A percentile compares a stretch with the other conserved stretches of the same genome.
These are phyloP conservation scores for Peniophora sp. DNA, from an alignment of 1,284 basidiomycete genomes.

Conservation along the genomic window DNA sequence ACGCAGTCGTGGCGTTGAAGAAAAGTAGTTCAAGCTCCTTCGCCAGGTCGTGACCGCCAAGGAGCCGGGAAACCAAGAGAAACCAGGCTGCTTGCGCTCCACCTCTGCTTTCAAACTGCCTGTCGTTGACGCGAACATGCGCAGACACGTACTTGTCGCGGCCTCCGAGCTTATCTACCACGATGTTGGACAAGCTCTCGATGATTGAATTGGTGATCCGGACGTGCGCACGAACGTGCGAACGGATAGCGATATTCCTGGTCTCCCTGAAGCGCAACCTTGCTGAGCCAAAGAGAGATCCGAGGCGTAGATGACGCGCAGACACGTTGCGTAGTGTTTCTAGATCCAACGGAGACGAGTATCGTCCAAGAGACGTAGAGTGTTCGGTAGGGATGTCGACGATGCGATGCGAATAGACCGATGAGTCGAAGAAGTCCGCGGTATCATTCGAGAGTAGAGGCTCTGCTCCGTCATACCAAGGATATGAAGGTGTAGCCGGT, in stretches of 20 bases:
- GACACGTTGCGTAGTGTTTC: constrained; percentile 8
- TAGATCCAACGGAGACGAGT: constrained; percentile 2
- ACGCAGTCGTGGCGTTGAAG: background rate
- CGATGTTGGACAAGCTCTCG: constrained; percentile 27
- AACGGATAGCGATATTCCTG: constrained; percentile 32
- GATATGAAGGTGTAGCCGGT: constrained; percentile 38
- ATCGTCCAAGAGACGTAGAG: constrained; percentile 37
- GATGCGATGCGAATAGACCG: constrained; percentile 59
- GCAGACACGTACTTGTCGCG: constrained; percentile 42
- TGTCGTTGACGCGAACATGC: constrained; percentile 64
- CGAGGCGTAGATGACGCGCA: constrained; percentile 50
- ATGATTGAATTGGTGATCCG: constrained; percentile 42
- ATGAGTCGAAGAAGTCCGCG: constrained; percentile 40
- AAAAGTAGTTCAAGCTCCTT: no score
- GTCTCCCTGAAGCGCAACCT: constrained; percentile 42
- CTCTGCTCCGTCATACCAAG: constrained; percentile 34
- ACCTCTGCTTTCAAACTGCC: constrained; percentile 41
- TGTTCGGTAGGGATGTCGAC: constrained; percentile 38
- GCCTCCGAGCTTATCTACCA: constrained; percentile 38
- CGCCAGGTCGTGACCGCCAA: background rate
- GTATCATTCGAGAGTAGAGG: constrained; percentile 36
- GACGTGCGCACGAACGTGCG: constrained; percentile 44
- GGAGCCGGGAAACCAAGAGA: constrained; percentile 8
- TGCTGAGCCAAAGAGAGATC: constrained; percentile 63
- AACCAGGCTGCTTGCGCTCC: constrained; percentile 9